Percentiles rank a stretch among this genome's conserved stretches.
These are phyloP conservation scores for Phialophora tarda DNA, from an alignment of 2,329 filamentous ascomycete genomes.

Conservation along the genomic window DNA sequence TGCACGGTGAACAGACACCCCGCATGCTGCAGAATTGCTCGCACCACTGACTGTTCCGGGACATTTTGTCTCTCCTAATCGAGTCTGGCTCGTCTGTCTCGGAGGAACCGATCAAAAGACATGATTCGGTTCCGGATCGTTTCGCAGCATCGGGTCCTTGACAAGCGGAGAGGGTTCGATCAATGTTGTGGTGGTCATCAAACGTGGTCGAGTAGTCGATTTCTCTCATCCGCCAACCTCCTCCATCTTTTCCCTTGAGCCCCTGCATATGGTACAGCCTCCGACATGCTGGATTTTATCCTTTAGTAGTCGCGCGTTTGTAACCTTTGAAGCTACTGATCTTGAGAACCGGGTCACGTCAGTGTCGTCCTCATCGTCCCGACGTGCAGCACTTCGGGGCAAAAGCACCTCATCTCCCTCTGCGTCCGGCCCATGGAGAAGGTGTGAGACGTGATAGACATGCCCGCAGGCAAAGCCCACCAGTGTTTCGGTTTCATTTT, in stretches of 20 bases:
- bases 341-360: conserved; percentile 43
- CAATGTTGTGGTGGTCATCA: background rate
- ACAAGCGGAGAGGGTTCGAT: background rate
- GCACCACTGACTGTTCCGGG: background rate
- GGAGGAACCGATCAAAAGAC: background rate
- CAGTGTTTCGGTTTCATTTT: conserved; percentile 60
- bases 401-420: conserved; percentile 40
- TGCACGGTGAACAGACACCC: background rate
- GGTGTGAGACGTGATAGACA: conserved; percentile 68
- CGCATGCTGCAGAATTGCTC: background rate
- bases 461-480: conserved; percentile 73
- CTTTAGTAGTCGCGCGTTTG: conserved; percentile 74
- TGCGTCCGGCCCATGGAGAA: conserved; percentile 52
- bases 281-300: conserved; percentile 36
- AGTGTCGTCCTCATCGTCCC: conserved; percentile 37
- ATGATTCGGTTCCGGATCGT: background rate
- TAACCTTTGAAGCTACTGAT: conserved; percentile 84
- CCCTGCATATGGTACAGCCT: conserved; percentile 35
- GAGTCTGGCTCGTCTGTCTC: background rate
- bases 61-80: background rate
- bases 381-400: conserved; percentile 28
- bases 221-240: conserved; percentile 22
- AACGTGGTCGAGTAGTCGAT: background rate
- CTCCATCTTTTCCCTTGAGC: conserved; percentile 24
- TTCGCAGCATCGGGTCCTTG: background rate